Base-by-base conservation (phyloP, 495 filamentous ascomycete species). In the Pyrenopolyporus hunteri region DNA sequence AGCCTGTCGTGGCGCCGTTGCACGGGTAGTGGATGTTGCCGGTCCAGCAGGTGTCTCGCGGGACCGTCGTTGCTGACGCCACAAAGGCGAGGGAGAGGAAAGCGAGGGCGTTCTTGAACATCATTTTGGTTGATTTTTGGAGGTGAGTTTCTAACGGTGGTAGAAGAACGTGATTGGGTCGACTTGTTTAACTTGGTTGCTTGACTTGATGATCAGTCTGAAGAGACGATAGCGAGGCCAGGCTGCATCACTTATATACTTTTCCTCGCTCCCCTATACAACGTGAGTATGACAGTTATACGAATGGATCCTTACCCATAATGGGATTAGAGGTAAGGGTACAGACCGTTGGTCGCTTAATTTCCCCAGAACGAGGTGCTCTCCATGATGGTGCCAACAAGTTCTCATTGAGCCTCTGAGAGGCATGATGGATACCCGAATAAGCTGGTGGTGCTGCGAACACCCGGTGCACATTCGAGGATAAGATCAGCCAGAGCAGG, bases 401-500 rank as follows among this genome's bases (percentile, higher is more conserved):
- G 23, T 22, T n/a, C 42, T 37, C 20, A 53, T 42, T 52, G 25
- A 36, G 50, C 56, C 46, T 47, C 19, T 48, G 26, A 28, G 23
- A 52, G 17, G 9, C 11, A 64, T 44, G 44, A 28, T 44, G 29
- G 48, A 11, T 43, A 29, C 55, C 36, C 10, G 46, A 50, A 59
- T 55, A 55, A 50, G 49, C 23, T 59, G 49, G 43, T 50, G 23
- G 16, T 50, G 28, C 28, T 29, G 4, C 14, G 11, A 29, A 45
- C 20, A 35, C 44, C 61, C 55, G 62, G 62, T 65, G 28, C 50
- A 17, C 14, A 22, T 50, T 59, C 20, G 22, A 39, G 55, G 31
- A 11, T 51, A 59, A 43, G 50, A 65, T 65, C 62, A 59, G 44
- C 55, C 40, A 40, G 42, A 20, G 13, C 48, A 64, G 40, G 49